A percentile compares a stretch with the other conserved stretches of the same genome.
Evolutionary conservation across 2,329 filamentous ascomycete genomes (phyloP).

Genomic region (Xylaria sp.): DNA sequence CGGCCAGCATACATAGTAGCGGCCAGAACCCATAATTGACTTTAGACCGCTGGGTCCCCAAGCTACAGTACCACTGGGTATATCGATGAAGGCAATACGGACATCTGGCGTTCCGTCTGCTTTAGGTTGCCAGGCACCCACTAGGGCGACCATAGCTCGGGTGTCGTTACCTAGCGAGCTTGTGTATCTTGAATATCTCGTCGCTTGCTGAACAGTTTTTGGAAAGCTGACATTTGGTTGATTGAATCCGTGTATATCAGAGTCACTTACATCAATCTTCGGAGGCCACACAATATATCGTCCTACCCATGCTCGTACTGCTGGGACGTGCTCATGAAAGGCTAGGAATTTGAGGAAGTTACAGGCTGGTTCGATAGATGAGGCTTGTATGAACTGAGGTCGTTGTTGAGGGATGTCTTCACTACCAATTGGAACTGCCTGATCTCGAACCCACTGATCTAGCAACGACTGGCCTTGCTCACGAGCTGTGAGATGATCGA

Average conservation of each 20-base stretch:
- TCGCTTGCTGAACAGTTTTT: not conserved
- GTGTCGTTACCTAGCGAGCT: conserved; percentile 7
- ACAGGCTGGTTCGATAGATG: conserved; percentile 31
- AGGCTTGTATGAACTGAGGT: conserved; percentile 14
- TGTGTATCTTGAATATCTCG: not conserved
- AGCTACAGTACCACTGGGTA: conserved; percentile 14
- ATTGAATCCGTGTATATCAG: conserved; percentile 7
- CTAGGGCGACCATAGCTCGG: conserved; percentile 19
- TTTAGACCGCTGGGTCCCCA: conserved; percentile 18
- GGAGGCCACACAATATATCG: conserved; percentile 26
- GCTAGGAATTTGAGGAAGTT: conserved; percentile 26
- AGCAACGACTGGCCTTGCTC: conserved; percentile 11
- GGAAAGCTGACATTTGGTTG: conserved; percentile 12
- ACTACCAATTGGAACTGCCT: not conserved
- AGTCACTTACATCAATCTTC: conserved; percentile 7
- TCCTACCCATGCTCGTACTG: conserved; percentile 18
- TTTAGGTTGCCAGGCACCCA: conserved; percentile 11
- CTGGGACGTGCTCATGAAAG: not conserved
- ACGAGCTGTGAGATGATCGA: conserved; percentile 13
- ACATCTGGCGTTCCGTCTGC: conserved; percentile 21
- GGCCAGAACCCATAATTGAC: conserved; percentile 8
- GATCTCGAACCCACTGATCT: conserved; percentile 26
- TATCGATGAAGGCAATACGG: conserved; percentile 23
- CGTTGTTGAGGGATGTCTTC: conserved; percentile 30
- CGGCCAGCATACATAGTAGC: conserved; percentile 28